Conservation (phyloP, 495 filamentous ascomycete genomes). For the Trichoderma erinaceum region DNA sequence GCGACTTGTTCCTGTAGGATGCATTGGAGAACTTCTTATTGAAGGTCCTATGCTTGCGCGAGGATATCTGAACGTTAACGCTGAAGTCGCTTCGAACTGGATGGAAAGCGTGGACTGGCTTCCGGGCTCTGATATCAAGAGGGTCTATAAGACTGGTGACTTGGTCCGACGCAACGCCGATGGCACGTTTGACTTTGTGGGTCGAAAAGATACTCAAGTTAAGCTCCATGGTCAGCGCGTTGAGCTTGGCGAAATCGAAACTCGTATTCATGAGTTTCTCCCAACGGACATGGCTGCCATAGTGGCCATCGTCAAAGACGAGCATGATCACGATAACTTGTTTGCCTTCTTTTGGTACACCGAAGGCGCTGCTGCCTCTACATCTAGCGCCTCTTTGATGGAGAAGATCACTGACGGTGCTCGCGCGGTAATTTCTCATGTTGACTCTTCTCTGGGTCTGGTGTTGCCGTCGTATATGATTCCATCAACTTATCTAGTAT, state of each 20-base stretch:
- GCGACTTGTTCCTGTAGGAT: slow-evolving; percentile 40
- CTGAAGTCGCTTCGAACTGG: slow-evolving; percentile 39
- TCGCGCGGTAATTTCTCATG: neutral
- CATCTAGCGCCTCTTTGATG: neutral
- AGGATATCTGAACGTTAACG: slow-evolving; percentile 43
- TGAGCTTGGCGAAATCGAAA: slow-evolving; percentile 59
- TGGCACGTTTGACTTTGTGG: slow-evolving; percentile 41
- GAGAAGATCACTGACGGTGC: neutral
- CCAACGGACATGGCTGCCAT: slow-evolving; percentile 14
- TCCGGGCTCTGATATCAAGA: slow-evolving; percentile 26
- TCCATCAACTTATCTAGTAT: slow-evolving; percentile 5
- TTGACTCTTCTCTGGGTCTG: slow-evolving; percentile 6
- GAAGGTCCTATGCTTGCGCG: slow-evolving; percentile 40
- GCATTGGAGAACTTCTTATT: slow-evolving; percentile 43
- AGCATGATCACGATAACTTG: neutral
- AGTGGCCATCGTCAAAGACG: neutral
- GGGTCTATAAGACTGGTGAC: slow-evolving; percentile 40
- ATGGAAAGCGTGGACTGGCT: slow-evolving; percentile 49
- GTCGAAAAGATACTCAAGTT: slow-evolving; percentile 37
- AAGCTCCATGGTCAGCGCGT: slow-evolving; percentile 62
- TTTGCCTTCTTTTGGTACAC: slow-evolving; percentile 1
- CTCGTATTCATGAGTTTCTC: slow-evolving; percentile 23
- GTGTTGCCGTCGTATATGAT: slow-evolving; percentile 12
- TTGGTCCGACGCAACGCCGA: slow-evolving; percentile 38
- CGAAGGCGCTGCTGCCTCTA: slow-evolving; percentile 1